These are phyloP conservation scores for Candida berthetii DNA, from an alignment of 805 yeast genomes.

Conservation along the genomic window DNA sequence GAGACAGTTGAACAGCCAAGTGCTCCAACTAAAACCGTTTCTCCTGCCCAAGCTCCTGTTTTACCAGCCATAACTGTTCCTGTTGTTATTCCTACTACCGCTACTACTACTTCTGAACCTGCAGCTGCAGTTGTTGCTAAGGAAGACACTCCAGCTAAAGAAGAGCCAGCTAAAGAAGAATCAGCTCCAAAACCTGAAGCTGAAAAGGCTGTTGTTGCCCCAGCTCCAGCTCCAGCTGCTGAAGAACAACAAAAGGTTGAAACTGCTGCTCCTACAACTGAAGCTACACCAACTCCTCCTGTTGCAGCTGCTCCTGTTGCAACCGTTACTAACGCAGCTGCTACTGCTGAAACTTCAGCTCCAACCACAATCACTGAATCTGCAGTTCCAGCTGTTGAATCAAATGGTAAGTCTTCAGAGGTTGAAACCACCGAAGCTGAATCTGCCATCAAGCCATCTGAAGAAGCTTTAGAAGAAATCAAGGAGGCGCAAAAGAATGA, in stretches of 20 bases:
- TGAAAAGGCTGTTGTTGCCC: neutral
- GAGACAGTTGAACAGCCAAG: too few species aligned
- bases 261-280: neutral
- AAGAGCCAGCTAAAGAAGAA: neutral
- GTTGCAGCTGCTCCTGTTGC: neutral
- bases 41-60: conserved; percentile 19
- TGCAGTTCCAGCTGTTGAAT: conserved; percentile 1
- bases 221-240: conserved; percentile 5
- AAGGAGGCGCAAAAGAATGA: conserved; percentile 27
- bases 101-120: conserved; percentile 9
- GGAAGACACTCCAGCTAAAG: conserved; percentile 3
- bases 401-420: conserved; percentile 2
- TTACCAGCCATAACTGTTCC: conserved; percentile 20
- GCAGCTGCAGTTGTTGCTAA: conserved; percentile 5
- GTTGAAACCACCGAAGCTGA: conserved; percentile 10
- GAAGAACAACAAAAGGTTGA: conserved; percentile 3
- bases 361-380: neutral
- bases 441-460: conserved; percentile 17
- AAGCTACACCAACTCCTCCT: conserved; percentile 1
- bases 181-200: conserved; percentile 3
- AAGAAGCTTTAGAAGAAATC: conserved; percentile 18
- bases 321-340: too few species aligned
- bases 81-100: conserved; percentile 22
- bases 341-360: conserved; percentile 1
- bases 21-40: too few species aligned